Base-by-base conservation (phyloP, 495 filamentous ascomycete species). In the Penicillium manginii region DNA sequence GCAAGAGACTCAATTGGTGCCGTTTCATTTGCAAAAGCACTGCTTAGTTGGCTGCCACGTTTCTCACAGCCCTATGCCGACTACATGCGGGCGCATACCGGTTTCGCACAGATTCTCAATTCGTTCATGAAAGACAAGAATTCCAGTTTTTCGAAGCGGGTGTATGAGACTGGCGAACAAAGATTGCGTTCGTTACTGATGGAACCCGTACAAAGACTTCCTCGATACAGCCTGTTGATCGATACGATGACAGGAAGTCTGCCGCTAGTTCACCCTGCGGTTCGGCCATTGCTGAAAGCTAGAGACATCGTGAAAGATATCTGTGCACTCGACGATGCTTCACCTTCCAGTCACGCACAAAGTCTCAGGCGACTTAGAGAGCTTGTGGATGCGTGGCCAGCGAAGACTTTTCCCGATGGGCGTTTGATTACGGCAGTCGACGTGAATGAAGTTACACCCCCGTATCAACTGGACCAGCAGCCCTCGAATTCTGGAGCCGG, bases 151-250 rank as follows among this genome's bases (percentile, higher is more conserved):
- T 88, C 88, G 0, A 85, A 86, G 66, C 75, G 88, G 54, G 82
- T 97, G 1, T 86, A 91, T 40, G 86, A 93, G 54, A 89, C 87
- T 10, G 96, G 94, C 39, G 94, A 99, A 68, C 96, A 99, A 65
- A 81, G 85, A 54, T 79, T 99, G 31, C 91, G 91, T 39, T 97
- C 93, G n/a, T 80, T 93, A 51, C 80, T 98, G 43, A 98, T 98
- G 73, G 94, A 99, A 73, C 94, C 94, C 1, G 92, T 99, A 9
- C 94, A 99, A 71, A 83, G 94, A 22, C 81, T 99, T 51, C 94
- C 94, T 39, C 89, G 94, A 6, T 99, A 99, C 71, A 96, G 89
- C 67, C 78, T 99, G 8, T 86, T 97, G 62, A 96, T 99, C 60
- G 96, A 98, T 74, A 93, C 93, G 60, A 97, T 99, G 72, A 82